Conservation (phyloP, 2,329 filamentous ascomycete genomes). For the Fusarium sp. region DNA sequence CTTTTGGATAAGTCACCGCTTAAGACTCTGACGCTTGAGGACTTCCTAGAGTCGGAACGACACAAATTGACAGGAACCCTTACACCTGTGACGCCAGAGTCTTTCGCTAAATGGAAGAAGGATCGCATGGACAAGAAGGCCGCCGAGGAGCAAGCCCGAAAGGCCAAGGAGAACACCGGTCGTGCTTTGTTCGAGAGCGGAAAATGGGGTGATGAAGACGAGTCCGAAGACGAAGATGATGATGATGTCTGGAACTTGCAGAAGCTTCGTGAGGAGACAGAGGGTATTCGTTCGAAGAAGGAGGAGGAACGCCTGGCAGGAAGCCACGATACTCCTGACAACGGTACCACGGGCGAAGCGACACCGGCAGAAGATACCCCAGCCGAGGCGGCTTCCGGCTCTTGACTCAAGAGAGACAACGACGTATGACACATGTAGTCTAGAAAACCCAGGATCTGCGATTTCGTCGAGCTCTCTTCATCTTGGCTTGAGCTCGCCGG, state of each 20-base stretch:
- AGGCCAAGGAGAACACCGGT: conserved; percentile 95
- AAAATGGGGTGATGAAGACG: conserved; percentile 81
- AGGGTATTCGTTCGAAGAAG: conserved; percentile 76
- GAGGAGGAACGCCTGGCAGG: conserved; percentile 76
- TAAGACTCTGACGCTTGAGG: conserved; percentile 93
- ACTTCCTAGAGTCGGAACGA: conserved; percentile 95
- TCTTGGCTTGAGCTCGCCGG: conserved; percentile 38
- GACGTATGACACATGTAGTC: conserved; percentile 38
- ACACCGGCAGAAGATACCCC: conserved; percentile 34
- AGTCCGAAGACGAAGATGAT: conserved; percentile 70
- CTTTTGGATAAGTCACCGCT: conserved; percentile 95
- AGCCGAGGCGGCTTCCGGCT: conserved; percentile 40
- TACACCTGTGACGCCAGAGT: conserved; percentile 92
- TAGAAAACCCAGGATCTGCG: conserved; percentile 42
- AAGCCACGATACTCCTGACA: conserved; percentile 45
- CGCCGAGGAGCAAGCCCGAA: conserved; percentile 88
- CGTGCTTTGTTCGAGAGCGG: conserved; percentile 96
- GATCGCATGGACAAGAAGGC: conserved; percentile 94
- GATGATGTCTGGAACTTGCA: conserved; percentile 80
- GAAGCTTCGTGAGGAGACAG: conserved; percentile 85
- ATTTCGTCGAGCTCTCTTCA: conserved; percentile 40
- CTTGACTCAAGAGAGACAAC: conserved; percentile 36
- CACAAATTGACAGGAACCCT: conserved; percentile 93
- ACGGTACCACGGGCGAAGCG: conserved; percentile 23
- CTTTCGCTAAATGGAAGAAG: conserved; percentile 97